These are phyloP conservation scores for Pyropia haitanensis DNA, from an alignment of 23 red algal genomes.

Conservation along the genomic window DNA sequence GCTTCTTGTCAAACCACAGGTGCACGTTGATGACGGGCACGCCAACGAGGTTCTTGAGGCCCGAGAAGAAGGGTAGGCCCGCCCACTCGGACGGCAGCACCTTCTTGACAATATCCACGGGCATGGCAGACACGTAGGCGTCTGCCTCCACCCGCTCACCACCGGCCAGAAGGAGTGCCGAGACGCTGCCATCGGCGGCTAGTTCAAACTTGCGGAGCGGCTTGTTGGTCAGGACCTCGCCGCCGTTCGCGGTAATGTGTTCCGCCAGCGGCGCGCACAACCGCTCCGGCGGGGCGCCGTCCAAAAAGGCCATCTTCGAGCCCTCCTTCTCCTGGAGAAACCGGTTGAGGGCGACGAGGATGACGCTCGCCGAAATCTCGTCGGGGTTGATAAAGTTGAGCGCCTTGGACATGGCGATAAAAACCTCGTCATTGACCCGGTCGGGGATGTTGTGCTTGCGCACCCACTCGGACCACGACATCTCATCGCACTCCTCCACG, in stretches of 20 bases:
- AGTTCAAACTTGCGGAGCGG: constrained; percentile 53
- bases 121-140: constrained; percentile 86
- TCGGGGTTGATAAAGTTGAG: constrained; percentile 98
- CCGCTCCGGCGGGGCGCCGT: constrained; percentile 88
- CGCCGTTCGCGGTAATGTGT: constrained; percentile 56
- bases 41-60: constrained; percentile 56
- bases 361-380: constrained; percentile 90
- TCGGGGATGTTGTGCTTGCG: constrained; percentile 72
- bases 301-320: constrained; percentile 92
- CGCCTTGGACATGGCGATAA: constrained; percentile 97
- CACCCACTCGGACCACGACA: constrained; percentile 93
- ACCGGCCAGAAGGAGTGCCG: constrained; percentile 34
- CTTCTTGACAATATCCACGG: constrained; percentile 90
- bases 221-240: constrained; percentile 25
- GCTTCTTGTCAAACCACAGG: constrained; percentile 93
- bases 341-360: constrained; percentile 90
- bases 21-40: constrained; percentile 98
- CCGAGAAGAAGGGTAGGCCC: constrained; percentile 19
- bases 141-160: constrained; percentile 58
- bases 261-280: constrained; percentile 78
- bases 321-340: constrained; percentile 96
- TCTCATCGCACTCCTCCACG: constrained; percentile 71
- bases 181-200: constrained; percentile 41
- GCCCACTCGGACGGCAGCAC: constrained; percentile 65
- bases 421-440: constrained; percentile 96